These are phyloP conservation scores for Phytophthora vignae DNA, from an alignment of 352 stramenopile species.

Conservation along the genomic window DNA sequence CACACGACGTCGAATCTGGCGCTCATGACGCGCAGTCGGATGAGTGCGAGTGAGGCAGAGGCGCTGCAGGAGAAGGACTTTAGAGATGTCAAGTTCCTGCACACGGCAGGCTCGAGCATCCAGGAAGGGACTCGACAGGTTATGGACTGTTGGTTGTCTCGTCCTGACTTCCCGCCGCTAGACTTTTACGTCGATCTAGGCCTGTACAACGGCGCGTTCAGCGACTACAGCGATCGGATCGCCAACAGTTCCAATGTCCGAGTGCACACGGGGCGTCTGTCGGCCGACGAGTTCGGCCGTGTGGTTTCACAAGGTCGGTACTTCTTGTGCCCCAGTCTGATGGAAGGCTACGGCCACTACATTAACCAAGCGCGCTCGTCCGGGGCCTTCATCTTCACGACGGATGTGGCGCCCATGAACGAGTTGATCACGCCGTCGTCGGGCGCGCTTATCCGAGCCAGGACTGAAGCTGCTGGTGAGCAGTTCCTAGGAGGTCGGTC, in stretches of 20 bases:
- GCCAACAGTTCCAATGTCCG: slow-evolving; percentile 33
- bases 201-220: slow-evolving; percentile 25
- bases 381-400: slow-evolving; percentile 56
- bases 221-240: slow-evolving; percentile 41
- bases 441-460: background rate
- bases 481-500: slow-evolving; percentile 51
- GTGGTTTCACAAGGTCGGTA: slow-evolving; percentile 49
- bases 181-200: slow-evolving; percentile 39
- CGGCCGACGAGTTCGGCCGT: slow-evolving; percentile 40
- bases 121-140: slow-evolving; percentile 61
- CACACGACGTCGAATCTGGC: slow-evolving; percentile 65
- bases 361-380: slow-evolving; percentile 66
- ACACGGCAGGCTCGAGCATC: slow-evolving; percentile 45
- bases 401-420: slow-evolving; percentile 67
- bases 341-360: slow-evolving; percentile 74
- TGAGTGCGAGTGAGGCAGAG: slow-evolving; percentile 14
- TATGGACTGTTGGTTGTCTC: slow-evolving; percentile 61
- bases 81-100: slow-evolving; percentile 39
- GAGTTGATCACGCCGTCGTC: slow-evolving; percentile 43
- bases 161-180: slow-evolving; percentile 52
- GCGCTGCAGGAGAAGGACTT: slow-evolving; percentile 29
- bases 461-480: slow-evolving; percentile 6
- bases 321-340: slow-evolving; percentile 60
- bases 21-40: slow-evolving; percentile 23
- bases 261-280: slow-evolving; percentile 39